Conservation (phyloP, 164 flowering plant genomes). For the Cinnamomum chago region DNA sequence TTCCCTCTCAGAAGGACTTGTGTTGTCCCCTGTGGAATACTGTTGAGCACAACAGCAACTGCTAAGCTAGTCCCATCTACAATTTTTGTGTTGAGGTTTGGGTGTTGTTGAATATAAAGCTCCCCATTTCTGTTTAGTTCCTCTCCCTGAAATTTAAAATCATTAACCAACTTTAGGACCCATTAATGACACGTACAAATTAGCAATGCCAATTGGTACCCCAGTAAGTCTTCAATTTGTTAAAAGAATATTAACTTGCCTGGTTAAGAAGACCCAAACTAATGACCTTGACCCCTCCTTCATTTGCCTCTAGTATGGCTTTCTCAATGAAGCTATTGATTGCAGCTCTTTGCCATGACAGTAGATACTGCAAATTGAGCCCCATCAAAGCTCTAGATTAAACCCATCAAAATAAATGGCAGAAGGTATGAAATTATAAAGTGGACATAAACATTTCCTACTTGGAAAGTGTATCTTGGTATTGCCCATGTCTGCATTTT, state of each 20-base stretch:
- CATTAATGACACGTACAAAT: neutral
- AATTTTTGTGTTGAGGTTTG: slow-evolving; percentile 44
- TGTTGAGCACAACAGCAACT: slow-evolving; percentile 50
- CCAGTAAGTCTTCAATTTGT: neutral
- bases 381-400: neutral
- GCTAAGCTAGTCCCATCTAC: slow-evolving; percentile 75
- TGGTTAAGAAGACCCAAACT: slow-evolving; percentile 70
- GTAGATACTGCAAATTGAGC: slow-evolving; percentile 29
- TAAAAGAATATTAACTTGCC: slow-evolving; percentile 31
- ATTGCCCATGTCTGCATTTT: slow-evolving; percentile 56
- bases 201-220: no score
- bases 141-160: slow-evolving; percentile 37
- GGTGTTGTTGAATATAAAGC: slow-evolving; percentile 42
- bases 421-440: no score
- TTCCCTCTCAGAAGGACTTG: slow-evolving; percentile 47
- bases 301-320: slow-evolving; percentile 58
- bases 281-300: slow-evolving; percentile 47
- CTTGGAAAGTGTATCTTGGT: slow-evolving; percentile 52
- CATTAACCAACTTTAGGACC: neutral
- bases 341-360: slow-evolving; percentile 31
- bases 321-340: slow-evolving; percentile 61
- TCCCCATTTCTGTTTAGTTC: slow-evolving; percentile 60
- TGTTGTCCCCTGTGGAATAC: slow-evolving; percentile 52
- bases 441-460: slow-evolving; percentile 16
- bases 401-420: neutral